Evolutionary conservation across 176 grass and related monocot species (phyloP).

Genomic region (Oryza meyeriana): DNA sequence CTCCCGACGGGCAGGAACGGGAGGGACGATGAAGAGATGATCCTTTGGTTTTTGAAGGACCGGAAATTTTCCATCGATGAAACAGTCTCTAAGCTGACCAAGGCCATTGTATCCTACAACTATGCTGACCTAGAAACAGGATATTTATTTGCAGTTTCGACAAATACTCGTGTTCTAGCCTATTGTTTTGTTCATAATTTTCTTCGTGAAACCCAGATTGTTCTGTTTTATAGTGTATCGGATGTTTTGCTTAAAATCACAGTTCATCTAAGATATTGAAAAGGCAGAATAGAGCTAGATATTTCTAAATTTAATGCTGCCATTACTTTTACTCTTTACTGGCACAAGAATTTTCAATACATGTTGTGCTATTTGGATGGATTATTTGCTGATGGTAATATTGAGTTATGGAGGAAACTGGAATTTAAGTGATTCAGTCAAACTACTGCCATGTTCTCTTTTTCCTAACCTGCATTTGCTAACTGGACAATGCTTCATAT

Average conservation of each 20-base stretch:
- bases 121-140: not conserved
- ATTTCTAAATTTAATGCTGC: not conserved
- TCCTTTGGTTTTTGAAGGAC: slow-evolving; percentile 91
- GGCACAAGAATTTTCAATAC: not conserved
- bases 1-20: slow-evolving; percentile 69
- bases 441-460: not conserved
- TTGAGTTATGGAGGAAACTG: not conserved
- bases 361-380: not conserved
- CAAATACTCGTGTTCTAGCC: not conserved
- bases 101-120: slow-evolving; percentile 74
- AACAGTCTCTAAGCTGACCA: slow-evolving; percentile 59
- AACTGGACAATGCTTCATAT: not conserved
- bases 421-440: not conserved
- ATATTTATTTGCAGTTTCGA: not conserved
- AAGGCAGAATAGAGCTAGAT: not conserved
- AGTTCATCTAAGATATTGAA: not conserved
- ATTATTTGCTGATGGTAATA: not conserved
- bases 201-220: not conserved
- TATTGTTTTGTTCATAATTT: not conserved
- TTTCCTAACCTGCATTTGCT: not conserved
- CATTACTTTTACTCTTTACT: not conserved
- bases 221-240: not conserved
- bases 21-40: slow-evolving; percentile 89
- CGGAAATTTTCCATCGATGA: slow-evolving; percentile 73
- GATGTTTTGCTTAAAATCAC: not conserved